Conservation (phyloP, 306 rosid genomes). For the Arachis hypogaea region DNA sequence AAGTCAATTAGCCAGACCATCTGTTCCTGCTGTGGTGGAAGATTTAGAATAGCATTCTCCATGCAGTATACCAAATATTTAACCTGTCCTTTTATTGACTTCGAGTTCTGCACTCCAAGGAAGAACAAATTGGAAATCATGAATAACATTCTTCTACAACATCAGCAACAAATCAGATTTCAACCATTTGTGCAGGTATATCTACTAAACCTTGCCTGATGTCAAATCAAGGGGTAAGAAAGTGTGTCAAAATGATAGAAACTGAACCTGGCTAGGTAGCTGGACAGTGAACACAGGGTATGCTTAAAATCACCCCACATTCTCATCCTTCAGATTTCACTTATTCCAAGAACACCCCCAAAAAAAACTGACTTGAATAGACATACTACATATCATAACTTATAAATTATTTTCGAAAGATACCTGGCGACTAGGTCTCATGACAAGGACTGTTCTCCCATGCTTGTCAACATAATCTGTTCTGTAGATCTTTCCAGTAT, state of each 20-base stretch:
- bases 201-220: neutral
- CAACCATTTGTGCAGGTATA: constrained; percentile 8
- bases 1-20: constrained; percentile 97
- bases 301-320: constrained; percentile 2
- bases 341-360: neutral
- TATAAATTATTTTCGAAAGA: constrained; percentile 39
- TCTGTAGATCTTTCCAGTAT: constrained; percentile 77
- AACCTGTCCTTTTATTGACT: constrained; percentile 78
- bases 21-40: constrained; percentile 69
- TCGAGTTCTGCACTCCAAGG: constrained; percentile 72
- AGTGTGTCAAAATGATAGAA: constrained; percentile 13
- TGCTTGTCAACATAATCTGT: constrained; percentile 66
- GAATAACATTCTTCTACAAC: constrained; percentile 11
- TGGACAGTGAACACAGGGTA: neutral
- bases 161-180: constrained; percentile 8
- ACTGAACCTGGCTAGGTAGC: neutral
- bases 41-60: constrained; percentile 84
- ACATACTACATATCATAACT: constrained; percentile 25
- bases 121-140: constrained; percentile 2
- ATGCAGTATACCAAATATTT: constrained; percentile 85
- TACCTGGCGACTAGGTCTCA: constrained; percentile 90
- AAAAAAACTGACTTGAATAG: constrained; percentile 17
- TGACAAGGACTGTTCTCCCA: constrained; percentile 74
- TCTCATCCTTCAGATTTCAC: constrained; percentile 30
- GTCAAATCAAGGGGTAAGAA: neutral